Evolutionary conservation across 441 rosid species (phyloP).

Genomic region (Brassica hybrid): DNA sequence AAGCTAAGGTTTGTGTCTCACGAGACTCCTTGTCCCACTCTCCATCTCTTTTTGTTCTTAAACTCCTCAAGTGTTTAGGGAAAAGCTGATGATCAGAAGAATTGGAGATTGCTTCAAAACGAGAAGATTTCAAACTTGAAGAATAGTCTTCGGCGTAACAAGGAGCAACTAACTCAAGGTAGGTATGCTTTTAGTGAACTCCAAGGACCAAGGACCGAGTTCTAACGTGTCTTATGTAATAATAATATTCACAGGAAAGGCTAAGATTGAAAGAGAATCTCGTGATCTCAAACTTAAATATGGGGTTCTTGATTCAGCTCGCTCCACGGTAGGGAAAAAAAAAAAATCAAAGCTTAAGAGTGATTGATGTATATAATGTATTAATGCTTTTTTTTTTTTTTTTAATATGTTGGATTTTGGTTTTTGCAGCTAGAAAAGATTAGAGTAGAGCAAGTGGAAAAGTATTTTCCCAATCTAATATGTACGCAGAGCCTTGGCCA

Average conservation of each 20-base stretch:
- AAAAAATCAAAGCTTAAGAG: background rate
- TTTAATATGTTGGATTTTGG: background rate
- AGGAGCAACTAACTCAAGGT: constrained; percentile 73
- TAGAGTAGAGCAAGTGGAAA: constrained; percentile 73
- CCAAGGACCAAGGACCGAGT: background rate
- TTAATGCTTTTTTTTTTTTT: constrained; percentile 20
- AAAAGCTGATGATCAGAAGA: constrained; percentile 74
- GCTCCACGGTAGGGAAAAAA: constrained; percentile 52
- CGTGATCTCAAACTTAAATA: constrained; percentile 58
- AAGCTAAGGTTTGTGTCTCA: constrained; percentile 65
- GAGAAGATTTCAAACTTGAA: constrained; percentile 74
- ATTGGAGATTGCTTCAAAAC: constrained; percentile 68
- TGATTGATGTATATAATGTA: constrained; percentile 5
- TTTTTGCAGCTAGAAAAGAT: constrained; percentile 61
- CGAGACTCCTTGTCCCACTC: background rate
- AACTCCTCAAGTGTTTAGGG: constrained; percentile 43
- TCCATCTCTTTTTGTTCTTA: background rate
- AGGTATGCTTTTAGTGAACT: constrained; percentile 2
- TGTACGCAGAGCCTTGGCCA: constrained; percentile 79
- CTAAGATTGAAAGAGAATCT: constrained; percentile 66
- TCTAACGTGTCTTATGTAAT: background rate
- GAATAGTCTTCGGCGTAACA: constrained; percentile 61
- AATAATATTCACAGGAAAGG: constrained; percentile 57
- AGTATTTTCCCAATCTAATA: constrained; percentile 76
- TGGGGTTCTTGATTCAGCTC: constrained; percentile 76